Base-by-base conservation (phyloP, 2,329 filamentous ascomycete species). In the Colletotrichum orbiculare region DNA sequence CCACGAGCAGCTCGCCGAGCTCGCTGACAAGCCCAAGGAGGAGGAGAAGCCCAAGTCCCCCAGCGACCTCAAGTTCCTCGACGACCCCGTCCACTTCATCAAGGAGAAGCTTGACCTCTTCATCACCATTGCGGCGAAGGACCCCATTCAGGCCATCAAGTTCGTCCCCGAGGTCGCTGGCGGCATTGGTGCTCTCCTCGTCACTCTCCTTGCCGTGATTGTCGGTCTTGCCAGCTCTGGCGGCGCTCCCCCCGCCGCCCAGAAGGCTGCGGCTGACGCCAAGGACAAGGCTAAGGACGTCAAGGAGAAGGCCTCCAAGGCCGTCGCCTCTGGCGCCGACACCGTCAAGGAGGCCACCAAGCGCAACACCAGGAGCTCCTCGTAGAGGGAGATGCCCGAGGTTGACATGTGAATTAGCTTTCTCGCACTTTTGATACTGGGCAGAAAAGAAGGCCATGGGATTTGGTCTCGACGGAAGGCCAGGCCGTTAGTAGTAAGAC, bases 81-180 rank as follows among this genome's bases (percentile, higher is more conserved):
- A 97, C 69, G 93, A 97, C 85, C 96, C 96, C 52, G 87, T 97
- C 72, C 83, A 83, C 71, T 99, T 92, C 81, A 79, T 97, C 81
- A 92, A 90, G 81, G 92, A 97, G 90, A 98, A 97, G 89, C 78
- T 96, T 67, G 91, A 96, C 72, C 89, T 96, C 69, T 99, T 99
- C 87, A 77, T 96, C 73, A 90, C 89, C 72, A 90, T 98, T 73
- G 92, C 83, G 77, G 88, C 93, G 84, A 87, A 88, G 73, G 91
- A 96, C 80, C 94, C 94, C 64, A 73, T 97, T 70, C 85, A 94
- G 81, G 94, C 94, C 57, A 83, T 94, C 82, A 92, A 93, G 83
- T 92, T 93, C 73, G 92, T 97, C 69, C 96, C 96, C 70, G 96
- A 97, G 82, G 90, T 97, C 72, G 93, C 94, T 69, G 94, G 89